These are phyloP conservation scores for Cucurbita ficifolia DNA, from an alignment of 306 rosid species.

Conservation along the genomic window DNA sequence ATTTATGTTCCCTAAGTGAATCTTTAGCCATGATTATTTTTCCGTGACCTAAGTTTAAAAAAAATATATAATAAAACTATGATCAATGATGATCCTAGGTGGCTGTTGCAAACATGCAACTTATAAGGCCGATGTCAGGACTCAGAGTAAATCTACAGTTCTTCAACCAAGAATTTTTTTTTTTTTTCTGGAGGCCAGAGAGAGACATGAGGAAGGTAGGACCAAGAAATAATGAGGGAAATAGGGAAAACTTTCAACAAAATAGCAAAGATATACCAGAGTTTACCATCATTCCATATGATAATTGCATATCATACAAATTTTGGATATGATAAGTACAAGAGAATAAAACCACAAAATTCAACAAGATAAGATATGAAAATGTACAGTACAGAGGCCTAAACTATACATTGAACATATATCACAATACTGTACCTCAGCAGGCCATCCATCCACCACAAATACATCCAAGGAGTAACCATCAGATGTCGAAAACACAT, in stretches of 20 bases:
- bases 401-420: neutral
- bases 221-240: neutral
- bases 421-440: slow-evolving; percentile 28
- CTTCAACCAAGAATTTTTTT: neutral
- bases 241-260: neutral
- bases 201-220: neutral
- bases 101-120: neutral
- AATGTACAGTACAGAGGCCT: neutral
- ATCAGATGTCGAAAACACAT: slow-evolving; percentile 50
- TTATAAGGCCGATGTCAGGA: neutral
- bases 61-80: too few relatives aligned
- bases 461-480: slow-evolving; percentile 42
- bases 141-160: neutral
- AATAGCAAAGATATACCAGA: neutral
- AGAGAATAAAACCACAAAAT: neutral
- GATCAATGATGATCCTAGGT: neutral
- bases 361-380: neutral
- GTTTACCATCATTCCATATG: neutral
- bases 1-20: too few relatives aligned
- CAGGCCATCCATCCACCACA: slow-evolving; percentile 63
- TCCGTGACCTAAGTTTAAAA: too few relatives aligned
- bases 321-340: neutral
- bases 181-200: neutral
- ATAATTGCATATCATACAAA: neutral
- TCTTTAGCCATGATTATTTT: too few relatives aligned